Base-by-base conservation (phyloP, 192 early-diverging fungal species). In the Coemansia sp. region DNA sequence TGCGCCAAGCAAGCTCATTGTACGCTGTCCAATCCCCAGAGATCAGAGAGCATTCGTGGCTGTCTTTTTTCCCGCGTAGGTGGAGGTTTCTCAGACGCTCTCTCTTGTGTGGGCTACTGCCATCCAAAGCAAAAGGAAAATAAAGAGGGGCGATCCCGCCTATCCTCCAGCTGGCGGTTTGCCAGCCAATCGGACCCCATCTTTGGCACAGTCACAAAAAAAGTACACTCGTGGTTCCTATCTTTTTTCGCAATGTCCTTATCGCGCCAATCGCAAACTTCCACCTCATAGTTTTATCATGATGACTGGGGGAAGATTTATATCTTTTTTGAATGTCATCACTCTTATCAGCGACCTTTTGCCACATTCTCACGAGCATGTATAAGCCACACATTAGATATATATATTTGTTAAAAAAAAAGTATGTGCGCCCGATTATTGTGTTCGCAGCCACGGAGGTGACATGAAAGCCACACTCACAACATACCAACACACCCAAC, bases 401-500 rank as follows among this genome's bases (percentile, higher is more conserved):
- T 38, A 44, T 66, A 24, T 24, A 24, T 47, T 27, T 43, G 24
- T 4, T 46, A 16, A 3, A 52, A 38, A 52, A 38, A 10, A 43
- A 58, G 24, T 13, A 27, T 81, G 68, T 83, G 55, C 20, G 40
- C 80, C 60, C 69, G 60, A 50, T 82, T 78, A 83, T 83, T 83
- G 80, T 78, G 75, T 39, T 75, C 80, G 64, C 72, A 52, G 60
- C 75, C 69, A 83, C 68, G 18, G 66, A 60, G 71, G 57, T 53
- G 72, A 27, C 80, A 83, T 75, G 75, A 83, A 83, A 75, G 80
- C 31, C 70, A 62, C 41, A 55, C 15, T 39, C 64, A 33, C 33
- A 43, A 47, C 33, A 40, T 60, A 69, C 72, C 75, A 75, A 40
- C 75, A 78, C 80, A 83, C 80, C 80, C 80, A 83, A 83, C 72